Percentiles rank a stretch among this genome's conserved stretches.
These are phyloP conservation scores for Elymus sibiricus DNA, from an alignment of 176 grass and related monocot genomes.

Conservation along the genomic window DNA sequence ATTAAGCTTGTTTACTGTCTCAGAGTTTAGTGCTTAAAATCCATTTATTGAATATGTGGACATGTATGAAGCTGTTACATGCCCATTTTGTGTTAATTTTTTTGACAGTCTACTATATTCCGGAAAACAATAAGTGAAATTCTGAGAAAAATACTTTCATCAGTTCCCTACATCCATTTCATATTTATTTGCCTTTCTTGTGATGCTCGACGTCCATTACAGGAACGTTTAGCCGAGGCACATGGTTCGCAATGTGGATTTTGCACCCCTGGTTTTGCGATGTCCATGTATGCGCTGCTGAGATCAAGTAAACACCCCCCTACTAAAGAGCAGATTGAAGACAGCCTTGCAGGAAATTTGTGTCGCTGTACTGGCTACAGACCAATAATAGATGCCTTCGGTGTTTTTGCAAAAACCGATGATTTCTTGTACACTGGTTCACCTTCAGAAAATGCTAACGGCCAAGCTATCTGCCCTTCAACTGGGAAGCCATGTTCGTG, in stretches of 20 bases:
- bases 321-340: slow-evolving; percentile 89
- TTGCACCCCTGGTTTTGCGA: slow-evolving; percentile 97
- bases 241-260: slow-evolving; percentile 99
- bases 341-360: slow-evolving; percentile 87
- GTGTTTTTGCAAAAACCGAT: slow-evolving; percentile 86
- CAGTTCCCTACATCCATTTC: not conserved
- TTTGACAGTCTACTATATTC: not conserved
- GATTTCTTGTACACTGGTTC: slow-evolving; percentile 65
- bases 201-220: slow-evolving; percentile 24
- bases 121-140: not conserved
- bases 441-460: slow-evolving; percentile 37
- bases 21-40: not conserved
- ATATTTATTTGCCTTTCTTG: not conserved
- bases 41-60: not conserved
- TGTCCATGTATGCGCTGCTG: slow-evolving; percentile 95
- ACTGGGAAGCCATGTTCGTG: slow-evolving; percentile 90
- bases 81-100: not conserved
- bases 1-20: not conserved
- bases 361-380: slow-evolving; percentile 97
- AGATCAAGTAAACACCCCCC: slow-evolving; percentile 74
- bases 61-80: not conserved
- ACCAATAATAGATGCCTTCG: slow-evolving; percentile 93
- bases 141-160: slow-evolving; percentile 8
- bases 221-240: slow-evolving; percentile 76
- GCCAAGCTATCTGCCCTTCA: slow-evolving; percentile 72